phyloP scores from a whole-genome alignment of 371 early-diverging fungal species.

The Mortierella sp. region DNA sequence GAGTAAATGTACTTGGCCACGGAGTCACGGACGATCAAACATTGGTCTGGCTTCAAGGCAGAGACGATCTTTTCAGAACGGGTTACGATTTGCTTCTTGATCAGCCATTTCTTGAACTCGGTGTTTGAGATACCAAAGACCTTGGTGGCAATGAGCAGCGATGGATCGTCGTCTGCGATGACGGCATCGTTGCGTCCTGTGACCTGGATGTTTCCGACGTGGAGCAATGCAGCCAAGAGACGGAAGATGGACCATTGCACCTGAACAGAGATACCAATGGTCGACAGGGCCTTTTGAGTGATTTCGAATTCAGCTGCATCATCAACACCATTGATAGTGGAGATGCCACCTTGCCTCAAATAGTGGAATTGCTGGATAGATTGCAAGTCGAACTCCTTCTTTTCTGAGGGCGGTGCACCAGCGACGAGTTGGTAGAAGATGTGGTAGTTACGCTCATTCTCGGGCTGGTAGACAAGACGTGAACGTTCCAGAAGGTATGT shows the following conservation, averaged over 20 bases:
- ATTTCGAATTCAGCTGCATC: slow-evolving; percentile 89
- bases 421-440: slow-evolving; percentile 98
- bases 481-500: slow-evolving; percentile 98
- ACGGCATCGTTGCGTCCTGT: slow-evolving; percentile 72
- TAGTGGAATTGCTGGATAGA: slow-evolving; percentile 84
- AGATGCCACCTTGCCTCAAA: slow-evolving; percentile 85
- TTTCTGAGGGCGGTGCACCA: slow-evolving; percentile 83
- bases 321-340: slow-evolving; percentile 85
- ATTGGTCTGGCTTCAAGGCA: slow-evolving; percentile 76
- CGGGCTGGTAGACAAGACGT: slow-evolving; percentile 93
- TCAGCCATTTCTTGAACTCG: slow-evolving; percentile 89
- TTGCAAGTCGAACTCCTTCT: slow-evolving; percentile 78
- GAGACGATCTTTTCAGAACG: slow-evolving; percentile 86
- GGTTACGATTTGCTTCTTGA: slow-evolving; percentile 86
- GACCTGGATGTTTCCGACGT: slow-evolving; percentile 91
- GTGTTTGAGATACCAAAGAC: slow-evolving; percentile 78
- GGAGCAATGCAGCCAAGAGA: slow-evolving; percentile 88
- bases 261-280: slow-evolving; percentile 83
- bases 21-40: slow-evolving; percentile 85
- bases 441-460: slow-evolving; percentile 97
- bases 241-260: slow-evolving; percentile 89
- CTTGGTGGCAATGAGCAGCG: slow-evolving; percentile 68
- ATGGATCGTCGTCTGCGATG: slow-evolving; percentile 74
- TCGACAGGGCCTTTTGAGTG: slow-evolving; percentile 84
- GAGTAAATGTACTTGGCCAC: slow-evolving; percentile 95